Evolutionary conservation across 2,329 filamentous ascomycete species (phyloP).

Genomic region (Ceratocystis harringtonii): DNA sequence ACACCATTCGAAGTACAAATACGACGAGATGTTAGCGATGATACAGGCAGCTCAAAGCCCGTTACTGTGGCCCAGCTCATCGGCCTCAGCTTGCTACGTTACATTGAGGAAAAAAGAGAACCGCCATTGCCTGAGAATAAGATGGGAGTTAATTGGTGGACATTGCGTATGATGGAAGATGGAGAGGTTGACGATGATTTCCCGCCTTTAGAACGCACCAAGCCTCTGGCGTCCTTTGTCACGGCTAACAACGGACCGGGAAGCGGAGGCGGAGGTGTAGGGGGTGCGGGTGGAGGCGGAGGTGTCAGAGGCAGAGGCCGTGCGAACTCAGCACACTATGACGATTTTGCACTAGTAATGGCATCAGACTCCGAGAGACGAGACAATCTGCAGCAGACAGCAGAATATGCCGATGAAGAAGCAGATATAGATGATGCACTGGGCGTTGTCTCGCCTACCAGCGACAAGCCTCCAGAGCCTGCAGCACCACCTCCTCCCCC

Average conservation of each 20-base stretch:
- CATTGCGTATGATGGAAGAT: constrained; percentile 67
- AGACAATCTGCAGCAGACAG: constrained; percentile 54
- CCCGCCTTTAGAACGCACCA: constrained; percentile 58
- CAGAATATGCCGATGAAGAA: constrained; percentile 45
- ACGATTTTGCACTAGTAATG: constrained; percentile 67
- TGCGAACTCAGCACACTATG: constrained; percentile 61
- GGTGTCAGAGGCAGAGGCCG: constrained; percentile 27
- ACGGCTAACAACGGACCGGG: constrained; percentile 57
- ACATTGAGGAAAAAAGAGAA: constrained; percentile 60
- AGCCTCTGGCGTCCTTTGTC: constrained; percentile 62
- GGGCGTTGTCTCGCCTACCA: constrained; percentile 19
- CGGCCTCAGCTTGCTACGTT: constrained; percentile 62
- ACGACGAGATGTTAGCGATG: constrained; percentile 52
- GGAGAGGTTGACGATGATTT: constrained; percentile 79
- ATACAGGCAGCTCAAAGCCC: constrained; percentile 42
- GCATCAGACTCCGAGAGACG: constrained; percentile 52
- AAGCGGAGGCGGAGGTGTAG: constrained; percentile 31
- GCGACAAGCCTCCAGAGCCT: constrained; percentile 21
- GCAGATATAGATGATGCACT: constrained; percentile 22
- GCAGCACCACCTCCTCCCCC: constrained; percentile 29
- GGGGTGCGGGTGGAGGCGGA: constrained; percentile 45
- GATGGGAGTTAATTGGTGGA: constrained; percentile 69
- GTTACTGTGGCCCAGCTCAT: constrained; percentile 71
- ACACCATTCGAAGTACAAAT: constrained; percentile 60
- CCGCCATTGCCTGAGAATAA: constrained; percentile 50